Conservation (phyloP, 1,284 basidiomycete species). For the Vanrija humicola region DNA sequence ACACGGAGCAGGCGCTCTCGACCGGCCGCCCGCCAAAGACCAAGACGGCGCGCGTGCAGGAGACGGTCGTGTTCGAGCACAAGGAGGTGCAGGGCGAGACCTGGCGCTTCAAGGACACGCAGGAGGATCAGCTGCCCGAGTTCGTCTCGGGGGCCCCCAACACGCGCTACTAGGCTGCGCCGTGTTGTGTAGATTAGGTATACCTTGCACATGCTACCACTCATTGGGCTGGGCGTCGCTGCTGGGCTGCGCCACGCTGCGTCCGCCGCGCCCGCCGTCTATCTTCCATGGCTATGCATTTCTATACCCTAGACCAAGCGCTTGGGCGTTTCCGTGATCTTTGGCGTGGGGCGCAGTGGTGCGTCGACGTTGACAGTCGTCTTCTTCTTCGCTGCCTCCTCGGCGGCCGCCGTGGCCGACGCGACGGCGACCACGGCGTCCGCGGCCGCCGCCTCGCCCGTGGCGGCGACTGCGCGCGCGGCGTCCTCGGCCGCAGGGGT, state of each 20-base stretch:
- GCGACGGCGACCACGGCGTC: not conserved
- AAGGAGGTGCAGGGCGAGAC: not conserved
- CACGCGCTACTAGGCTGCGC: not conserved
- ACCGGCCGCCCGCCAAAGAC: not conserved
- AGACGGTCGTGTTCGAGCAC: slow-evolving; percentile 10
- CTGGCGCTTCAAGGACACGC: slow-evolving; percentile 4
- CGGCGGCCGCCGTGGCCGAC: not conserved
- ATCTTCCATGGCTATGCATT: not conserved
- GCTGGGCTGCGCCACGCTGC: not conserved
- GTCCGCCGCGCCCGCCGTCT: too few species aligned
- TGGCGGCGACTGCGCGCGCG: not conserved
- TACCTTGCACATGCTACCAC: not conserved
- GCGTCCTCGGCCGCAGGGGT: not conserved
- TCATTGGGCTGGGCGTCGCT: not conserved
- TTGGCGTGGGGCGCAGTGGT: not conserved
- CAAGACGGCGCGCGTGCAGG: slow-evolving; percentile 1
- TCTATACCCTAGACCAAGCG: slow-evolving; percentile 16
- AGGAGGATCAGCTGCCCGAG: not conserved
- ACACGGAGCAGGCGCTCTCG: slow-evolving; percentile 9
- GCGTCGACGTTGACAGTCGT: not conserved
- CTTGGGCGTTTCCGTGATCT: slow-evolving; percentile 11
- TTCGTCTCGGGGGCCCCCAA: too few species aligned
- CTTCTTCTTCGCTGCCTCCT: not conserved
- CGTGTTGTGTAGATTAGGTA: not conserved
- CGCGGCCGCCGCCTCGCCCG: not conserved